Base-by-base conservation (phyloP, 306 rosid species). In the Fragaria iinumae region DNA sequence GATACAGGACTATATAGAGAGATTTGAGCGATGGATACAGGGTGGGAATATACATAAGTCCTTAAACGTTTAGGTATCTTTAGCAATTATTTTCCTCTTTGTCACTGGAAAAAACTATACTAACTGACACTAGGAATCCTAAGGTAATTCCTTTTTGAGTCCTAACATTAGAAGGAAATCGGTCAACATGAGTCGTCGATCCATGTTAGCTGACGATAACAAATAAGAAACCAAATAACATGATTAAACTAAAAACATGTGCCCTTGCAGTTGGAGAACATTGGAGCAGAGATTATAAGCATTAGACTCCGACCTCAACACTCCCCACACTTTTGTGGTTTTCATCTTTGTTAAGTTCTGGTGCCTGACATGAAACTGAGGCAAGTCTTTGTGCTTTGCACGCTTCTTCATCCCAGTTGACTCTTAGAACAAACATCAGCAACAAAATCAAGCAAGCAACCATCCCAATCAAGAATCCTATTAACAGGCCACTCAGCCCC, bases 381-480 rank as follows among this genome's bases (percentile, higher is more conserved):
- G 89, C 75, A 18, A 87, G 87, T 67, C 39, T 14, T 38, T 83
- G 87, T 69, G 98, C 96, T 75, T 87, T 89, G 39, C 82, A 67
- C 72, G 86, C 91, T 83, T 93, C 98, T 74, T 84, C 75, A 8
- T 60, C 75, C 97, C 96, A 92, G 67, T 87, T 81, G 34, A 92
- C 83, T 79, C 88, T 86, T 2, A 72, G 74, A 56, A 88, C 81
- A 66, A 92, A 87, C 23, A 77, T 78, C 69, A 87, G 11, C 49
- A 89, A 56, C 77, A 89, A 59, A 52, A 77, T 39, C 71, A 92
- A 69, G 75, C 96, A 90, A 29, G 39, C 75, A 47, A 74, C 73
- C 32, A 82, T 44, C 1, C 97, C 97, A 18, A 85, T 74, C 38
- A 82, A 60, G 62, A 95, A 90, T 34, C 97, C 97, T 18, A 86